Conservation (phyloP, 2,329 filamentous ascomycete species). For the Cordyceps farinosa region DNA sequence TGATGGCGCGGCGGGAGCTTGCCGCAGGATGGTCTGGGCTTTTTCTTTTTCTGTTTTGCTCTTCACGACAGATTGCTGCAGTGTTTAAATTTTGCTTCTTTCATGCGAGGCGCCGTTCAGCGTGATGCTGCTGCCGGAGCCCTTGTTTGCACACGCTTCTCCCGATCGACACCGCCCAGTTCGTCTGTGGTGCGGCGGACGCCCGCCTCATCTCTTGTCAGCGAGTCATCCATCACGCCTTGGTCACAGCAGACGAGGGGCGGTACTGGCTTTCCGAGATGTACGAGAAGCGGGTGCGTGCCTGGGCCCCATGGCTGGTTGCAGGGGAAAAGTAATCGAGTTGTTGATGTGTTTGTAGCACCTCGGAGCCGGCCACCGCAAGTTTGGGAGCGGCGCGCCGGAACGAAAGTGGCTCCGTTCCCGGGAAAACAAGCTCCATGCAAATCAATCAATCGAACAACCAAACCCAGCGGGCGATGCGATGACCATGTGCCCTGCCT, state of each 20-base stretch:
- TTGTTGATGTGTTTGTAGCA: neutral
- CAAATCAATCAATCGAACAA: neutral
- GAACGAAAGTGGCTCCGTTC: conserved; percentile 13
- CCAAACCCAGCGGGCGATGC: neutral
- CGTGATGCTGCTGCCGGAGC: neutral
- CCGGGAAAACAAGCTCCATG: neutral
- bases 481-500: neutral
- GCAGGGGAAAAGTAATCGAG: neutral
- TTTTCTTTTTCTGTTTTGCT: neutral
- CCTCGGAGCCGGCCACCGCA: conserved; percentile 4
- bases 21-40: conserved; percentile 8
- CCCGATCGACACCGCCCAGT: conserved; percentile 11
- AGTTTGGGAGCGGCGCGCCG: conserved; percentile 4
- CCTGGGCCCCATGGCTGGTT: neutral
- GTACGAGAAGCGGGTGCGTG: neutral
- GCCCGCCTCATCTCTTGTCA: neutral
- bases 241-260: neutral
- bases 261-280: conserved; percentile 5
- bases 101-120: neutral
- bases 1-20: conserved; percentile 15
- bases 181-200: neutral
- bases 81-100: neutral
- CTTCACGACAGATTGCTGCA: neutral
- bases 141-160: conserved; percentile 9
- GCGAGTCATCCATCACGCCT: neutral